phyloP scores from a whole-genome alignment of 23 red algal species.

The Agarophyton chilense region DNA sequence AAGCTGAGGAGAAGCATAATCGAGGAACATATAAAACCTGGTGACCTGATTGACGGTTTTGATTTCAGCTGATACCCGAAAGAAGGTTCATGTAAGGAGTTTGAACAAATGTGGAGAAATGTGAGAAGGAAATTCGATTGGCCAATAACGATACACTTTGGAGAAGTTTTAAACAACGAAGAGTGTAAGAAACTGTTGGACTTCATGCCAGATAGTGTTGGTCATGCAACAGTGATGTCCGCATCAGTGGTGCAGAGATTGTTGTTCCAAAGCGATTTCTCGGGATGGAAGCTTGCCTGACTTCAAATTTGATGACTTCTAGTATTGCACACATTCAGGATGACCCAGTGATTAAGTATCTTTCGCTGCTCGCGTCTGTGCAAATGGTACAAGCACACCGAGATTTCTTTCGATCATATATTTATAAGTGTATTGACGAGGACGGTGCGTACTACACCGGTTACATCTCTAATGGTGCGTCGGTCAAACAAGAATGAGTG shows the following conservation, averaged over 20 bases:
- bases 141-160: conserved; percentile 61
- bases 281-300: conserved; percentile 59
- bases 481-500: conserved; percentile 59
- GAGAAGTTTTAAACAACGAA: conserved; percentile 39
- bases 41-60: conserved; percentile 54
- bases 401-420: conserved; percentile 97
- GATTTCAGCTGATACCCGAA: conserved; percentile 58
- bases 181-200: conserved; percentile 52
- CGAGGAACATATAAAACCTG: background rate
- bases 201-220: conserved; percentile 50
- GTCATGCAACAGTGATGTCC: conserved; percentile 47
- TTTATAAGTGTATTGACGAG: conserved; percentile 88
- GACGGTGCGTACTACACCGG: conserved; percentile 93
- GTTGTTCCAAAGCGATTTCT: background rate
- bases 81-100: conserved; percentile 28
- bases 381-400: conserved; percentile 98
- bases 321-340: background rate
- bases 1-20: conserved; percentile 19
- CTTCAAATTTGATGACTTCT: conserved; percentile 51
- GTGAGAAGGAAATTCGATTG: background rate
- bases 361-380: conserved; percentile 62
- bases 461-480: conserved; percentile 79
- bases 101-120: conserved; percentile 25
- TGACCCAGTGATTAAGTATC: conserved; percentile 35
- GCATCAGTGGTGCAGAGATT: conserved; percentile 3